Conservation (phyloP, 257 asterid genomes). For the Handroanthus guayacan region DNA sequence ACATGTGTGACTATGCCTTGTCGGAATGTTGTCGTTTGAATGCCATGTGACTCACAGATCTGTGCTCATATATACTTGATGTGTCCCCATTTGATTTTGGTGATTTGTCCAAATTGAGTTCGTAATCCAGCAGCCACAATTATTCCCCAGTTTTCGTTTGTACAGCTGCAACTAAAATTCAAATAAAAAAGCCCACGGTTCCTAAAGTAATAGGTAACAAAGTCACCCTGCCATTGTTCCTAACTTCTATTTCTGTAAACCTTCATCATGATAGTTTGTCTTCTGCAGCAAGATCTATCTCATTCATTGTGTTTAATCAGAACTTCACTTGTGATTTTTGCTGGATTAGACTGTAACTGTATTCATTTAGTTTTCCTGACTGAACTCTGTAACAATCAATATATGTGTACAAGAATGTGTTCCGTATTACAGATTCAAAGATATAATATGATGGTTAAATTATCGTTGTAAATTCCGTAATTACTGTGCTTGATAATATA, state of each 20-base stretch:
- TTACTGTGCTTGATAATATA: too few species aligned
- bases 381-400: neutral
- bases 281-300: constrained; percentile 5
- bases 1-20: neutral
- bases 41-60: neutral
- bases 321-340: neutral
- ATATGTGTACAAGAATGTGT: constrained; percentile 4
- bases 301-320: neutral
- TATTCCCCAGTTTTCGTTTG: neutral
- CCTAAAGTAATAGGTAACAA: too few species aligned
- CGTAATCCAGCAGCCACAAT: neutral
- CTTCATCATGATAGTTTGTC: neutral
- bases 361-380: neutral
- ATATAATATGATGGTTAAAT: neutral
- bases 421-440: constrained; percentile 22
- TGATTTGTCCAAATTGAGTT: neutral
- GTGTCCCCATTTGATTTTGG: neutral
- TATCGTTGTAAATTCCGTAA: neutral
- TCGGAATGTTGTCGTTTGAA: neutral
- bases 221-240: too few species aligned
- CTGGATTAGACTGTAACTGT: neutral
- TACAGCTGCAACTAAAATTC: neutral
- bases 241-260: too few species aligned
- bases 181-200: neutral
- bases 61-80: neutral